phyloP scores from a whole-genome alignment of 148 eudicot genomes.

The Fagopyrum esculentum region DNA sequence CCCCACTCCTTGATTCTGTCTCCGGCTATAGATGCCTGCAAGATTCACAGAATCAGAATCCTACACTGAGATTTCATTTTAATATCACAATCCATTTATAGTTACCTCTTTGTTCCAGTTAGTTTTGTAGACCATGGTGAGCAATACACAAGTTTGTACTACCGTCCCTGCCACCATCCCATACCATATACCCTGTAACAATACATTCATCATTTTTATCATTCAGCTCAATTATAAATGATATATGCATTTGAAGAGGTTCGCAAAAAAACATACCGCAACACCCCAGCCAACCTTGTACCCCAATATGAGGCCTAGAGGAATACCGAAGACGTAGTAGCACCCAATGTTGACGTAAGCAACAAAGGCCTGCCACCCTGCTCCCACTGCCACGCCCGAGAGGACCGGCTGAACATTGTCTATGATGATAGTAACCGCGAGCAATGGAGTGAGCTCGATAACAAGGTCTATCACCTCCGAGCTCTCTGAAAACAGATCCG shows the following conservation, averaged over 20 bases:
- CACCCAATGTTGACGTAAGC: conserved; percentile 11
- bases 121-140: no score
- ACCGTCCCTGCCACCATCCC: no score
- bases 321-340: conserved; percentile 23
- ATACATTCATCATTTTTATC: no score
- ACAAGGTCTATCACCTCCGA: conserved; percentile 16
- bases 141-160: no score
- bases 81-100: no score
- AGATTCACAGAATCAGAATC: neutral
- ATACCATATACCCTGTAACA: no score
- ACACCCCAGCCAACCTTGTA: conserved; percentile 20
- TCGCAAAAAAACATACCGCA: neutral
- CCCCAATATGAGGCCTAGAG: conserved; percentile 22
- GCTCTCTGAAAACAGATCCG: conserved; percentile 20
- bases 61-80: no score
- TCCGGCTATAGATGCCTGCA: conserved; percentile 52
- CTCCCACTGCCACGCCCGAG: conserved; percentile 4
- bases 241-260: no score
- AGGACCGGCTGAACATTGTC: conserved; percentile 30
- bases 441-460: conserved; percentile 19
- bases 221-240: no score
- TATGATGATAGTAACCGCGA: conserved; percentile 21
- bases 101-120: no score
- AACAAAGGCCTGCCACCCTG: no score
- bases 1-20: conserved; percentile 49